Evolutionary conservation across 352 stramenopile genomes (phyloP), one percentile per base, ranked within the genome.

Genomic region (Phytophthora vignae): DNA sequence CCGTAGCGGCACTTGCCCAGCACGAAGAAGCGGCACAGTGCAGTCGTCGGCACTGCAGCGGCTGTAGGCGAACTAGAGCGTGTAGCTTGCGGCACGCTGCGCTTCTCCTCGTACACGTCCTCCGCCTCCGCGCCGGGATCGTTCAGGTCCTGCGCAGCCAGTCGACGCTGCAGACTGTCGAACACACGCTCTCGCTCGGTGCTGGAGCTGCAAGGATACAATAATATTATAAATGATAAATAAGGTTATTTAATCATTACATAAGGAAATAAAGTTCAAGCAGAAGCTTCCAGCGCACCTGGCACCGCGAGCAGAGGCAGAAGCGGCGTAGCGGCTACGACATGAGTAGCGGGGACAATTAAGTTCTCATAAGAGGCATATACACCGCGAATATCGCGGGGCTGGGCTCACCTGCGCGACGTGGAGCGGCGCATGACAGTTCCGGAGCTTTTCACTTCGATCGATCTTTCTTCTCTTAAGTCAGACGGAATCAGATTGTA

Each of bases 21-120:
- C 70, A 94, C 87, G 70, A 84, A 94, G 63, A 94, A 94, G 55
- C 87, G 85, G 29, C 87, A 94, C 15, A 94, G 78, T 49, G 69
- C 58, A 11, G 81, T 66, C 15, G 79, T 75, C 2, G 82, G 67
- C 19, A 57, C 38, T 40, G 38, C 62, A 17, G 40, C 52, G 19
- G 38, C 61, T 17, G 53, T n/a, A 10, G 38, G 59, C 17, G 29
- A 31, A 22, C 42, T 25, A 33, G 42, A 22, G 50, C 50, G 17
- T 21, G 29, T 4, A 46, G n/a, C 25, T 22, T 31, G 14, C 14
- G 55, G 50, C 9, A 60, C 49, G 10, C 48, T 59, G 44, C 21
- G 38, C 38, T 76, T 76, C 54, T 73, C 70, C 59, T 78, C 59
- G 52, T 73, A 56, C 4, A 57, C 31, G 12, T 65, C 31, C 12